A percentile compares a stretch with the other conserved stretches of the same genome.
phyloP scores from a whole-genome alignment of 371 early-diverging fungal species.

The Rhizopus microsporus region DNA sequence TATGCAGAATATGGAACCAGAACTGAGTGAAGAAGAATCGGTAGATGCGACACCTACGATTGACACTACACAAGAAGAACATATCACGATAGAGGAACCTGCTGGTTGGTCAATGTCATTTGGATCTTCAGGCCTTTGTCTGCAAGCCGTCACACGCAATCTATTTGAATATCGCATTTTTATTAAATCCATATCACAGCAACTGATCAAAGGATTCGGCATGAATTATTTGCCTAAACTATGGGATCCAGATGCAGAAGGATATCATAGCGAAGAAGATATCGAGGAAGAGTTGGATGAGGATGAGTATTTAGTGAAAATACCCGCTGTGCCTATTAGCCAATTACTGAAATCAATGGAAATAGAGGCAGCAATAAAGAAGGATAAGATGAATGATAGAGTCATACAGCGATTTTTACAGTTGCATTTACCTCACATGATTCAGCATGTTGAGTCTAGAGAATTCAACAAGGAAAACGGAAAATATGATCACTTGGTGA shows the following conservation, averaged over 20 bases:
- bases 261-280: conserved; percentile 22
- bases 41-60: neutral
- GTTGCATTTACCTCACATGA: conserved; percentile 13
- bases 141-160: conserved; percentile 36
- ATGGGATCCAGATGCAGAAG: conserved; percentile 36
- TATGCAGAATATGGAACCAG: conserved; percentile 17
- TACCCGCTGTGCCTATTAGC: conserved; percentile 28
- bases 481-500: conserved; percentile 13
- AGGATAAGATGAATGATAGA: neutral
- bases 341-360: conserved; percentile 17
- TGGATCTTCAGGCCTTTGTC: conserved; percentile 31
- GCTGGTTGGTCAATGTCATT: conserved; percentile 47
- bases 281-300: conserved; percentile 32
- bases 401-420: conserved; percentile 5
- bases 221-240: conserved; percentile 15
- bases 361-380: neutral
- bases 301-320: conserved; percentile 40
- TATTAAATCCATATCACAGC: conserved; percentile 33
- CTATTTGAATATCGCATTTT: conserved; percentile 35
- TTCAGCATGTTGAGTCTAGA: conserved; percentile 12
- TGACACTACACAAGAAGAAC: neutral
- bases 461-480: conserved; percentile 3
- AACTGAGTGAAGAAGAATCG: neutral
- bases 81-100: conserved; percentile 5
- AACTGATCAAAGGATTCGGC: conserved; percentile 34